Conservation (phyloP, 2,329 filamentous ascomycete genomes). For the Zarea fungicola region DNA sequence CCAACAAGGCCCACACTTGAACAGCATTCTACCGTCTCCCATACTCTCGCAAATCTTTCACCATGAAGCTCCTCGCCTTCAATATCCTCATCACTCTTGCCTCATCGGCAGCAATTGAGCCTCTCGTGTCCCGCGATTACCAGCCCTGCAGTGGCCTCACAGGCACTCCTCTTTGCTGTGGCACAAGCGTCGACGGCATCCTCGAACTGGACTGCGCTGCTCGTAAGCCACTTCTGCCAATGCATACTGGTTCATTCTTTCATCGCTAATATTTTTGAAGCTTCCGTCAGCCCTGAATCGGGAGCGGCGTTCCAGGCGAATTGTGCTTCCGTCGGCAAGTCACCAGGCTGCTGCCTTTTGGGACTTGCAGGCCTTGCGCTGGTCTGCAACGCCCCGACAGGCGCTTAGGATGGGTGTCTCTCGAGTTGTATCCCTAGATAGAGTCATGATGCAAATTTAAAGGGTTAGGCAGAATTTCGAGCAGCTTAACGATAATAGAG, state of each 20-base stretch:
- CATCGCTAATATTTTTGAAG: neutral
- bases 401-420: neutral
- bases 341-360: slow-evolving; percentile 1
- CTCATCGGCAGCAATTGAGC: neutral
- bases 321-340: neutral
- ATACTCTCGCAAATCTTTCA: no score
- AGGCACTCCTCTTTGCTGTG: neutral
- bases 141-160: slow-evolving; percentile 1
- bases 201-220: slow-evolving; percentile 2
- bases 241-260: no score
- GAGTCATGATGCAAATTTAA: neutral
- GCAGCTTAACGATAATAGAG: no score
- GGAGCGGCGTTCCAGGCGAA: neutral
- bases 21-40: no score
- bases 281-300: neutral
- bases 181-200: neutral
- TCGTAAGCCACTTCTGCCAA: neutral
- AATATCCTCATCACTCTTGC: neutral
- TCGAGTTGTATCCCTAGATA: neutral
- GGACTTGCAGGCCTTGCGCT: neutral
- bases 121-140: neutral
- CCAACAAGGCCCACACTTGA: no score
- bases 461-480: no score
- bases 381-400: neutral
- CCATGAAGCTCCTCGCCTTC: neutral